Evolutionary conservation across 805 yeast genomes (phyloP), one percentile per base, ranked within the genome.

Genomic region (Schizosaccharomyces cryophilus): DNA sequence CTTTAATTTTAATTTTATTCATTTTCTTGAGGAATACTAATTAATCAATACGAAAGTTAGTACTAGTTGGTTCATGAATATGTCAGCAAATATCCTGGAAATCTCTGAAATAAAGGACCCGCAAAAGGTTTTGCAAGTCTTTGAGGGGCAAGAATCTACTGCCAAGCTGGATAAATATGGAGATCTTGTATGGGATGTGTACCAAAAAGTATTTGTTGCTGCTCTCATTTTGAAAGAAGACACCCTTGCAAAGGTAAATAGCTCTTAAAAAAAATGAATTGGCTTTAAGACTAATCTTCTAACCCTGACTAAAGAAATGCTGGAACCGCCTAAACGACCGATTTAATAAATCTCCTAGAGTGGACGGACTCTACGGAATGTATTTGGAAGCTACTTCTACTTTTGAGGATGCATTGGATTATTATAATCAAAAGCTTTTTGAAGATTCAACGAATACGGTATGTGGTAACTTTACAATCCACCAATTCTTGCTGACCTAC

Each of bases 151-250:
- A 29, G 35, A 51, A 21, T 21, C 56, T 9, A 6, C n/a, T 6
- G 56, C 35, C 9, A 21, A 24, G 11, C 17, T 24, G 21, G 35
- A 29, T 24, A 29, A 24, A 9, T 56, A 56, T 26, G 45, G 19
- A 35, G 60, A 56, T 30, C 45, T 29, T 17, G 13, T 40, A 31
- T 30, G 42, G 42, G 47, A 35, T 17, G 47, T 56, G 7, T 56
- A 56, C 26, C 42, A 56, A 26, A 35, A 56, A 19, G 60, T 56
- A 6, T 56, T 56, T 56, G n/a, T 38, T 35, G 60, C 60, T 31
- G 60, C 60, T 56, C 21, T 56, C n/a, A 40, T 26, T 40, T 19
- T 26, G 35, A 40, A 26, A n/a, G 47, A 56, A 21, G 21, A 30
- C n/a, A 40, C 26, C 3, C 4, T 56, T 30, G 60, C 60, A 35